Evolutionary conservation across 148 eudicot species (phyloP), one percentile per base, ranked within the genome.

Genomic region (Rhododendron henanense): DNA sequence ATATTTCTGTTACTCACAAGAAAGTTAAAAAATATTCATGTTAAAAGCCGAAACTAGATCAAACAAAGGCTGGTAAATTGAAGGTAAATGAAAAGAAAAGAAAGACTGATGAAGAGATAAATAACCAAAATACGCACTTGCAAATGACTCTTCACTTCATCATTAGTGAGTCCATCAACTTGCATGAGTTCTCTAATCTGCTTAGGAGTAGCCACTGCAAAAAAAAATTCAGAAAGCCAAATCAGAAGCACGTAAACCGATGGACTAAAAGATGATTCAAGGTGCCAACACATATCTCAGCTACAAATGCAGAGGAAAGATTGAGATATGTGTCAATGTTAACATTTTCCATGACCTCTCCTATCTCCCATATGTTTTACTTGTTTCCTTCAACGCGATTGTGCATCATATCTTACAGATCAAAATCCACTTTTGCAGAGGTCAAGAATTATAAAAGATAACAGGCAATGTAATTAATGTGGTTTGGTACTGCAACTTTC

Each of bases 141-240:
- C 78, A 94, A 88, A 92, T 96, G 98, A 85, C 98, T 94, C 90
- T 95, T 95, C 85, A 95, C 98, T 92, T 95, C 97, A 78, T 95
- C 98, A 73, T 95, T 95, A 2, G 98, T 94, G 73, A 96, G 95
- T 69, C 98, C 98, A 83, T 96, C 98, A 4, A 96, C 98, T 86
- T 90, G 90, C 96, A 96, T 96, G 45, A 91, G 93, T 87, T 96
- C 98, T 86, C 96, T 92, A 74, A 96, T 96, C 91, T 94, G 98
- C 92, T 96, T 96, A 25, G 98, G 98, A 81, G 98, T 96, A 48
- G 98, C 98, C 61, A 86, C 98, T 96, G 96, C 91, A 89, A 81
- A 87, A 35, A 53, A 59, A 25, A 25, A 0, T 33, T 65, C 37
- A 45, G 19, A 82, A 88, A 47, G 33, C 71, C 33, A 35, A 44